Evolutionary conservation across 1,284 basidiomycete species (phyloP).

Genomic region (Boletus nobilissimus): DNA sequence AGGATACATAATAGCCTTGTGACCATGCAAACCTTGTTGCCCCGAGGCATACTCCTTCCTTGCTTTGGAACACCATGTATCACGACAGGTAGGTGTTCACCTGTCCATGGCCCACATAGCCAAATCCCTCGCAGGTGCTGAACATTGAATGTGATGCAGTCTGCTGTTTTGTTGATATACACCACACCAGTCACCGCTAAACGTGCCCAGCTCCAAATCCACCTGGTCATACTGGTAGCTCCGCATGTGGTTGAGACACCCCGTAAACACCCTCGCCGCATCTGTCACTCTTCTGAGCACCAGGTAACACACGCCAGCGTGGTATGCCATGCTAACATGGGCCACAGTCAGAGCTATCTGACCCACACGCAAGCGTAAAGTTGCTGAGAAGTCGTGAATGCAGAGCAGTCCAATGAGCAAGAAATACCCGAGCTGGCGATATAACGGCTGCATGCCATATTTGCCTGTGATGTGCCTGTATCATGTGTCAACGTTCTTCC

Average conservation of each 20-base stretch:
- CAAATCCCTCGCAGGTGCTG: too few relatives aligned
- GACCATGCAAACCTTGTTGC: too few relatives aligned
- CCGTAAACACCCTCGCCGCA: constrained; percentile 92
- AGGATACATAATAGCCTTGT: too few relatives aligned
- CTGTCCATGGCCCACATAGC: too few relatives aligned
- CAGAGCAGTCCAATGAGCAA: constrained; percentile 94
- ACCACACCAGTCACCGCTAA: background rate
- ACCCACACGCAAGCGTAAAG: constrained; percentile 90
- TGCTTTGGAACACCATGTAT: too few relatives aligned
- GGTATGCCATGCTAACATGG: constrained; percentile 95
- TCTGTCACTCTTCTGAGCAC: constrained; percentile 95
- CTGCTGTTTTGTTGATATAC: constrained; percentile 96
- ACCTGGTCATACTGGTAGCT: constrained; percentile 98
- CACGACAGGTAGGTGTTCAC: too few relatives aligned
- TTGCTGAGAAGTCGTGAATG: constrained; percentile 95
- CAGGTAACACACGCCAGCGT: constrained; percentile 96
- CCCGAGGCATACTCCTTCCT: too few relatives aligned
- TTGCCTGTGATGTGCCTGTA: constrained; percentile 88
- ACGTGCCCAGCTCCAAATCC: constrained; percentile 26
- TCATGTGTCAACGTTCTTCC: constrained; percentile 18
- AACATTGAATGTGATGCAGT: too few relatives aligned
- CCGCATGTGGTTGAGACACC: constrained; percentile 93
- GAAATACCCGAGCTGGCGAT: constrained; percentile 98
- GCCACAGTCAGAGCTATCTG: constrained; percentile 93
- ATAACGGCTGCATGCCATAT: constrained; percentile 90